phyloP scores from a whole-genome alignment of 805 yeast species.

The Wickerhamiella galacta region DNA sequence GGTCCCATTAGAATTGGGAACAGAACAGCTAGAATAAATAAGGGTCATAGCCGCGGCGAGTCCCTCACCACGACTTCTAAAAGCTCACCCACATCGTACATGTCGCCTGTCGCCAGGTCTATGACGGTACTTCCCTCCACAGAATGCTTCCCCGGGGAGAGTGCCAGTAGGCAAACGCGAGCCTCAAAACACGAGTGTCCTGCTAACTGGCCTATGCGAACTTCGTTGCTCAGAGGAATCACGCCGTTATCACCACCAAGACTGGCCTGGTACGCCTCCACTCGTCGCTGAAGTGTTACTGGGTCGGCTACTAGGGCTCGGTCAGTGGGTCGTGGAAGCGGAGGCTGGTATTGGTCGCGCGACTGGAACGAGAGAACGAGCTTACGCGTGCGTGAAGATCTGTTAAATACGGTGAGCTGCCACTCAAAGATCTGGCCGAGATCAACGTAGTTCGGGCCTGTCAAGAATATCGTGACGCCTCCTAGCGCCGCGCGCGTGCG shows the following conservation, averaged over 20 bases:
- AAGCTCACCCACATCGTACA: conserved; percentile 51
- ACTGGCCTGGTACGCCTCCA: conserved; percentile 2
- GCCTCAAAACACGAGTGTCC: conserved; percentile 50
- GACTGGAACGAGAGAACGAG: conserved; percentile 34
- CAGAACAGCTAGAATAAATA: conserved; percentile 1
- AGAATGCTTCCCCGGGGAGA: conserved; percentile 46
- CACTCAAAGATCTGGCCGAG: conserved; percentile 46
- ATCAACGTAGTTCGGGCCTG: conserved; percentile 43
- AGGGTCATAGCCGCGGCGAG: background rate
- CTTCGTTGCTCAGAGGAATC: conserved; percentile 46
- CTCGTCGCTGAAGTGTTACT: conserved; percentile 5
- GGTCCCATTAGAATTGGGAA: background rate
- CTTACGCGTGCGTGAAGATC: conserved; percentile 33
- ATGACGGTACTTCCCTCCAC: conserved; percentile 49
- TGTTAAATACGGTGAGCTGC: conserved; percentile 51
- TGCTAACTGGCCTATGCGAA: conserved; percentile 44
- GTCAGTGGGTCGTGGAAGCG: conserved; percentile 6
- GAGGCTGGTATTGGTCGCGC: conserved; percentile 9
- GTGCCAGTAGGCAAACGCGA: conserved; percentile 40
- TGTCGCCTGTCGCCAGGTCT: conserved; percentile 48
- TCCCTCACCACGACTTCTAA: conserved; percentile 44
- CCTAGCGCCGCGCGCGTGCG: conserved; percentile 6
- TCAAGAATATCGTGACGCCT: conserved; percentile 36
- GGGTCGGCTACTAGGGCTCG: conserved; percentile 8
- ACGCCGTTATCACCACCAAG: conserved; percentile 32